phyloP scores from a whole-genome alignment of 2,329 filamentous ascomycete genomes.

The Triangularia setosa region DNA sequence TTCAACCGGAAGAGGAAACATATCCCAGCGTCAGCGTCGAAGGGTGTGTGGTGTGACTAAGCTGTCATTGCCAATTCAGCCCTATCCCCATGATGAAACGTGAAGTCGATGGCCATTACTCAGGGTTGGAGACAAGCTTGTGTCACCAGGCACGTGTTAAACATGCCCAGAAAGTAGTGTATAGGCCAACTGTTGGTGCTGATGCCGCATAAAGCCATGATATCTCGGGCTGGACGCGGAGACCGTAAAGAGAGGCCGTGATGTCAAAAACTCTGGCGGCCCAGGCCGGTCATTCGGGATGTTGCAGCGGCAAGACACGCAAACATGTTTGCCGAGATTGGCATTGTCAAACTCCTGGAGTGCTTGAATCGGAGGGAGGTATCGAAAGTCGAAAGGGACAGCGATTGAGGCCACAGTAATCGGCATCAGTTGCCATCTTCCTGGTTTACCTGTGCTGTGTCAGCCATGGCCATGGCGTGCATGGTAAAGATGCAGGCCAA shows the following conservation, averaged over 20 bases:
- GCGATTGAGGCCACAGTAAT: no score
- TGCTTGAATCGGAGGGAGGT: no score
- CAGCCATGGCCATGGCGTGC: no score
- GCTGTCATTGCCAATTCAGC: background rate
- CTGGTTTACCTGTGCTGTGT: no score
- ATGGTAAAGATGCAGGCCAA: no score
- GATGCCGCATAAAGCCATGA: conserved; percentile 54
- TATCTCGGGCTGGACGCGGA: conserved; percentile 25
- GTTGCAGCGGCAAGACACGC: background rate
- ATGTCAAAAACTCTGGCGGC: background rate
- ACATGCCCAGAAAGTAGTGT: conserved; percentile 61
- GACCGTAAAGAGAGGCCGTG: conserved; percentile 30
- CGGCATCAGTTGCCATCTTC: background rate
- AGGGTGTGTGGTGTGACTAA: background rate
- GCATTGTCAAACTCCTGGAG: background rate
- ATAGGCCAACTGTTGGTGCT: conserved; percentile 43
- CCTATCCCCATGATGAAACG: background rate
- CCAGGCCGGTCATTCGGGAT: background rate
- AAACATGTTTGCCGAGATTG: background rate
- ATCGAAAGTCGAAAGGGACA: no score
- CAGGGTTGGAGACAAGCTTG: conserved; percentile 44
- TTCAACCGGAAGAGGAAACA: background rate
- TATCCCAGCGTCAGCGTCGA: background rate
- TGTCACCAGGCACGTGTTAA: conserved; percentile 54
- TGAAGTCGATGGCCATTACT: background rate